Conservation (phyloP, 1,284 basidiomycete species). For the Exobasidium rhododendri region DNA sequence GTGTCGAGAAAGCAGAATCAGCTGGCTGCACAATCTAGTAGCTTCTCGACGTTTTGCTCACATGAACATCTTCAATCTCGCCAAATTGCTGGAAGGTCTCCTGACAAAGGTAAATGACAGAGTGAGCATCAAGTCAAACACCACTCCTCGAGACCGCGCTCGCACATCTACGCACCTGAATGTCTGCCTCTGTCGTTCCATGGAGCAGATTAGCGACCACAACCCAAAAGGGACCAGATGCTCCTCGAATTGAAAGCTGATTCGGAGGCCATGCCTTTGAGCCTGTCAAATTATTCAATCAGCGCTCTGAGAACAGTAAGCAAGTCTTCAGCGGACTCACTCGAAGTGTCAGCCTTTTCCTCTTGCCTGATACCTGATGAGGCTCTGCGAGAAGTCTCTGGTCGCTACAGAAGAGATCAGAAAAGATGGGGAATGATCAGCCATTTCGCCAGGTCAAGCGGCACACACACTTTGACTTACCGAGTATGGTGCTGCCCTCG, state of each 20-base stretch:
- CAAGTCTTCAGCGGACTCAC: not conserved
- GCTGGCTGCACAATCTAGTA: too few species aligned
- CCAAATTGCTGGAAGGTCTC: conserved; percentile 48
- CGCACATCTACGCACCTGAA: conserved; percentile 21
- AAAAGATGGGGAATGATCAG: too few species aligned
- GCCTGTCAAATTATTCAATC: not conserved
- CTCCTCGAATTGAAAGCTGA: conserved; percentile 43
- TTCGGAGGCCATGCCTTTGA: conserved; percentile 24
- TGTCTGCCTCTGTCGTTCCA: conserved; percentile 48
- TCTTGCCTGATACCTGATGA: not conserved
- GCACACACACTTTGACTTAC: too few species aligned
- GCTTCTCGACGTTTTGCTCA: too few species aligned
- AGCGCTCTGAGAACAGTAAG: not conserved
- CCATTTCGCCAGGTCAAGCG: too few species aligned
- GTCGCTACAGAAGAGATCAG: conserved; percentile 4
- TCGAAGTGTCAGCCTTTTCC: not conserved
- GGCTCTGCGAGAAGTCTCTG: not conserved
- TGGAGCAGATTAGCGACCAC: conserved; percentile 44
- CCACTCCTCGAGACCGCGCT: not conserved
- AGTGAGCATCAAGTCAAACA: too few species aligned
- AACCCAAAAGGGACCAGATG: conserved; percentile 45
- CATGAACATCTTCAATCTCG: conserved; percentile 35
- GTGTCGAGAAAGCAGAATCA: too few species aligned
- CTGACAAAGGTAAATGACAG: too few species aligned
- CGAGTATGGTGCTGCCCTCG: conserved; percentile 6